Base-by-base conservation (phyloP, 2,329 filamentous ascomycete species). In the Hysterium pulicare region DNA sequence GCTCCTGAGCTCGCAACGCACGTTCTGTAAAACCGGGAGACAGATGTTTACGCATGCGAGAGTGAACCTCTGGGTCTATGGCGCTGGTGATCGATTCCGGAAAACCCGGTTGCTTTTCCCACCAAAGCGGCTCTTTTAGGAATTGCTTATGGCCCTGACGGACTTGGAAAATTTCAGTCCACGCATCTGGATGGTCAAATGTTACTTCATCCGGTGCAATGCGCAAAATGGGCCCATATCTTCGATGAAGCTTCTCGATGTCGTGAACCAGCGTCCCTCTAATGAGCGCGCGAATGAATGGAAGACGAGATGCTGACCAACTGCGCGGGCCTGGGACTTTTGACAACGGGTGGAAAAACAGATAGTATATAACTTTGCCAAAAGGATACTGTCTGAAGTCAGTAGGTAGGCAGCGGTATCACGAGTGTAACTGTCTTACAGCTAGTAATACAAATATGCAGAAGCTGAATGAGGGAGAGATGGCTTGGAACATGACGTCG, bases 1-100 rank as follows among this genome's bases (percentile, higher is more conserved):
- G 40, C 41, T 67, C 59, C 45, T 69, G 66, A 16, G 61, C 53
- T 2, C 48, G 44, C 20, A 69, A 5, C 3, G 22, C 36, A 16
- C 24, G 24, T 28, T 28, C 24, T 8, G 24, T 28, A 13, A 28
- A 28, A 28, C 8, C 24, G 13, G 24, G 24, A 13, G 7, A 7
- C 24, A 28, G 7, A 13, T 7, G 13, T 28, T 13, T 28, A 13
- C 24, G 24, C 8, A 28, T 8, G 24, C 24, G 24, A 7, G 24
- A 28, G 13, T 28, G 24, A 28, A 28, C 24, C 24, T 28, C 13
- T 7, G 24, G 24, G 24, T 28, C 24, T 13, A 28, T 8, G 7
- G 24, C 24, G 13, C 13, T 28, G 8, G 13, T 7, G 13, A 28
- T 28, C 8, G 24, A 28, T 13, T 8, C 13, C 8, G 24, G 24